Evolutionary conservation across 2,329 filamentous ascomycete species (phyloP), one percentile per base, ranked within the genome.

Genomic region (Elsinoe batatas): DNA sequence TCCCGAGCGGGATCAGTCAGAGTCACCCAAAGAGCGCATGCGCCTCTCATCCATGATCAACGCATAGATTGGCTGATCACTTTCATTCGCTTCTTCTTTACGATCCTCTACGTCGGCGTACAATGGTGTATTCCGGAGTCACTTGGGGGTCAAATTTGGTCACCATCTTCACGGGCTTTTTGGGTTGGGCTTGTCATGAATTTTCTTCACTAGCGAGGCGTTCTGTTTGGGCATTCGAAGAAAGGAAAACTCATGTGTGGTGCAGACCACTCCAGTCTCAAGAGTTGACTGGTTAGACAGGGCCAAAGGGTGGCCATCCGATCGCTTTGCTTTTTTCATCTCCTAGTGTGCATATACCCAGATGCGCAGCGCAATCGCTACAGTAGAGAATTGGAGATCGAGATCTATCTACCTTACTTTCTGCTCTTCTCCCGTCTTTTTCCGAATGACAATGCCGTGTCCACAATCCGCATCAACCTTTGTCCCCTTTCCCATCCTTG

Each of bases 1-100:
- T 20, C 57, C 46, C 35, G 54, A 49, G 44, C 58, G 47, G 55
- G 49, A 61, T 57, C 35, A 62, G 60, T 37, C 65, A 59, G 68
- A 62, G 56, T 69, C 67, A 35, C 68, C 68, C 20, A 65, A 65
- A 60, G 66, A 69, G 56, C 69, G 69, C 62, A 70, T 70, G 68
- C 67, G 66, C 59, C 60, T 70, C 17, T 69, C 67, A 13, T 68
- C 69, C 55, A 64, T 70, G 40, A 69, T 66, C 3, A 64, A 66
- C 53, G 53, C 53, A 12, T 55, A 55, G 53, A 44, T 35, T 20
- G 17, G 20, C 30, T 55, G 38, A 32, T 54, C 36, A 18, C 13
- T 54, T 42, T 36, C 47, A 38, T 51, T 51, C 47, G 47, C 47
- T 51, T 46, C 46, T 56, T 56, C 37, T 32, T 35, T 37, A 51